Base-by-base conservation (phyloP, 2,329 filamentous ascomycete genomes). In the Phaeosphaeria sp. region DNA sequence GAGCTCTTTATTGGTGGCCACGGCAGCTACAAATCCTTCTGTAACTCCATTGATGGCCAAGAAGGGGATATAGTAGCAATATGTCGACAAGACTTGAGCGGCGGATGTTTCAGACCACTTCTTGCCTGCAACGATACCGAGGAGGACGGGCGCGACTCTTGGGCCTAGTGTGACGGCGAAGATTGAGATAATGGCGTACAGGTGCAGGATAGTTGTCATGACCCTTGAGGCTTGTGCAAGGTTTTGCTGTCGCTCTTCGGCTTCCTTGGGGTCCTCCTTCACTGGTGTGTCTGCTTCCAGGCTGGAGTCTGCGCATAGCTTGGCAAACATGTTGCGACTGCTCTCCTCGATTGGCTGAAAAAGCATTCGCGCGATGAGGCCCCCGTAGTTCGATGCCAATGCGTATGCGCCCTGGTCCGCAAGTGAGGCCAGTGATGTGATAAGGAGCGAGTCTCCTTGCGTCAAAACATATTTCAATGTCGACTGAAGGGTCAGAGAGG, bases 311-410 rank as follows among this genome's bases (percentile, higher is more conserved):
- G 80, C 79, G 21, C 97, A 87, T 0, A 97, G 82, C 33, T 90
- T 90, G 51, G 92, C 93, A 69, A 98, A 97, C 73, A 97, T 89
- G 72, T 89, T 93, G 40, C 96, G 89, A 63, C 91, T 93, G 74
- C 90, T 94, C 78, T 99, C 96, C 77, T 99, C 95, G 58, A 99
- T 87, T 7, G 95, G 96, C 71, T 98, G 95, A 75, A 99, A 94
- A 50, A 99, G 81, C 63, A 98, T 87, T 2, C 95, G 87, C 0
- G 95, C 95, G 25, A 96, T 81, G 0, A 99, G 85, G 2, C 93
- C 91, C 21, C 95, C 95, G 74, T 84, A 99, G 77, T 98, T 99
- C 68, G 93, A 93, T 51, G 94, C 95, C 5, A 99, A 84, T 0
- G 93, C 92, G 73, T 98, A 99, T 36, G 92, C 88, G 15, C 95